Percentiles rank a stretch among this genome's conserved stretches.
Conservation (phyloP, 345 rosid species). For the Pugionium dolabratum region DNA sequence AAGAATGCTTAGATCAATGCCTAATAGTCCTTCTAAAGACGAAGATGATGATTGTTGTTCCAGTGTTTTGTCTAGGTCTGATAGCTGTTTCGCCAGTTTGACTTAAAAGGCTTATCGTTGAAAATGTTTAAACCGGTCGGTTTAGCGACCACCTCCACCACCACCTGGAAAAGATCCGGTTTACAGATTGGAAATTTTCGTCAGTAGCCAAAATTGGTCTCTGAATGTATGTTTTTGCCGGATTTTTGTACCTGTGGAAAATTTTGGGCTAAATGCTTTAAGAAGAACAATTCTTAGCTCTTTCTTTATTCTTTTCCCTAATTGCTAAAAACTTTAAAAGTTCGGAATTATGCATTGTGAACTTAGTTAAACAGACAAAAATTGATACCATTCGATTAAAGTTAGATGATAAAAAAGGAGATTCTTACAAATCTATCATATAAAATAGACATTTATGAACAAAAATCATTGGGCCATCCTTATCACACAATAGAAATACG, state of each 20-base stretch:
- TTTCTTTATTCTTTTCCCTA: constrained; percentile 8
- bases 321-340: constrained; percentile 20
- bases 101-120: constrained; percentile 33
- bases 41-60: constrained; percentile 34
- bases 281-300: not conserved
- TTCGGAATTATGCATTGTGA: too few relatives aligned
- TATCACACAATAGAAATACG: constrained; percentile 29
- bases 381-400: constrained; percentile 22
- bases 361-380: too few relatives aligned
- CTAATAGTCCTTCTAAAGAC: constrained; percentile 66
- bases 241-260: constrained; percentile 32
- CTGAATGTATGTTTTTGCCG: constrained; percentile 38
- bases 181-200: constrained; percentile 22
- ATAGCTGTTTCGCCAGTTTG: constrained; percentile 74
- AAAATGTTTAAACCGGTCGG: constrained; percentile 33
- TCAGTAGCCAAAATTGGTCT: constrained; percentile 24
- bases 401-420: constrained; percentile 3
- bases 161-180: constrained; percentile 31
- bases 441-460: constrained; percentile 32
- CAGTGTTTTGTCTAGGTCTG: constrained; percentile 59
- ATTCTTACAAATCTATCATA: constrained; percentile 18
- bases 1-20: constrained; percentile 63
- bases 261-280: constrained; percentile 25
- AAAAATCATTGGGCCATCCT: constrained; percentile 30
- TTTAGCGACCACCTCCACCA: constrained; percentile 28